Conservation (phyloP, 1,139 yeast species). For the Protomyces macrosporus region DNA sequence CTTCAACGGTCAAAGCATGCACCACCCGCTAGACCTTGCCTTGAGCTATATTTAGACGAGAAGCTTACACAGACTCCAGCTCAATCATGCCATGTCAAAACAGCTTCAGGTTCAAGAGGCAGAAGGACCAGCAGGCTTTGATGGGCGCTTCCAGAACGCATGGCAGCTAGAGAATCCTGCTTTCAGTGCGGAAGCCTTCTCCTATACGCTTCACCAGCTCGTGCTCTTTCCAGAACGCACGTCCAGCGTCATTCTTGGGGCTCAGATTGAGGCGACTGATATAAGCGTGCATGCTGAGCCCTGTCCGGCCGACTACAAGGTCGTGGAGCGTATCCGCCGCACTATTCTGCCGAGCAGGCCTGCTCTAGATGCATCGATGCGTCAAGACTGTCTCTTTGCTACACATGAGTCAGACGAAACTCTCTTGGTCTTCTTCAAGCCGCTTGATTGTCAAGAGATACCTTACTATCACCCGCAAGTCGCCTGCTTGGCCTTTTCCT, state of each 20-base stretch:
- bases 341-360: not conserved
- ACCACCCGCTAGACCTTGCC: too few species aligned
- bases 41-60: too few species aligned
- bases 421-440: conserved; percentile 23
- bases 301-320: not conserved
- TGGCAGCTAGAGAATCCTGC: not conserved
- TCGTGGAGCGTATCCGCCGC: not conserved
- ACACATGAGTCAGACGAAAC: not conserved
- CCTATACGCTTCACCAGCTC: conserved; percentile 51
- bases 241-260: conserved; percentile 83
- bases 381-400: conserved; percentile 10
- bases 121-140: not conserved
- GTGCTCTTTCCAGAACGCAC: conserved; percentile 76
- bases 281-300: not conserved
- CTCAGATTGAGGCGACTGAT: conserved; percentile 52
- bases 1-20: too few species aligned
- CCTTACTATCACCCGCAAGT: conserved; percentile 86
- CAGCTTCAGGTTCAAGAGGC: not conserved
- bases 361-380: conserved; percentile 13
- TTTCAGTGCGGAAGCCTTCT: not conserved
- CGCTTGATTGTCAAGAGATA: conserved; percentile 42
- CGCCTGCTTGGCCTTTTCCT: conserved; percentile 64
- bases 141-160: not conserved
- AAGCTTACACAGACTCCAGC: too few species aligned
- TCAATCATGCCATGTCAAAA: not conserved